These are phyloP conservation scores for Lophiostoma macrostomum DNA, from an alignment of 495 filamentous ascomycete genomes.

Conservation along the genomic window DNA sequence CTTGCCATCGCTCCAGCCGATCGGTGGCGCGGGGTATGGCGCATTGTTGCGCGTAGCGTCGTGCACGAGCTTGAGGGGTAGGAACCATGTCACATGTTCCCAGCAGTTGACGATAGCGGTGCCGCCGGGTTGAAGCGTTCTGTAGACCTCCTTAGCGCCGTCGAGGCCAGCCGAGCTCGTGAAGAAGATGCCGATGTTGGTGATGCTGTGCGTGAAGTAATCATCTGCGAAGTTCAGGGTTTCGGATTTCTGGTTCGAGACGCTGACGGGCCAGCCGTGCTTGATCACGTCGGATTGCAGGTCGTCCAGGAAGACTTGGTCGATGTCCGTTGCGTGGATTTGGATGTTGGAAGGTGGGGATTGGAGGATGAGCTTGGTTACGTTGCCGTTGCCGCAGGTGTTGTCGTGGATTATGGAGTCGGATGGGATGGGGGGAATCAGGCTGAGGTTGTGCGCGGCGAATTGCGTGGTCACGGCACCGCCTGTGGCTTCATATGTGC, in stretches of 20 bases:
- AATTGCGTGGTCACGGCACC: constrained; percentile 9
- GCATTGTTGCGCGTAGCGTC: constrained; percentile 22
- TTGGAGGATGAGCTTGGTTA: constrained; percentile 29
- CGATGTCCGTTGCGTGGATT: constrained; percentile 34
- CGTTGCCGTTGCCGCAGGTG: constrained; percentile 33
- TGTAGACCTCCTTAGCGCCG: constrained; percentile 33
- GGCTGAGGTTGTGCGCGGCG: constrained; percentile 11
- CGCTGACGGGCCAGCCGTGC: constrained; percentile 23
- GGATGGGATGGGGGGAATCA: constrained; percentile 21
- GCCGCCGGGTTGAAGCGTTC: constrained; percentile 35
- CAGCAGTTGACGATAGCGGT: constrained; percentile 31
- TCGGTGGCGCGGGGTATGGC: constrained; percentile 5
- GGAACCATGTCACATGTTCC: constrained; percentile 26
- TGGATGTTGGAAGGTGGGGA: constrained; percentile 19
- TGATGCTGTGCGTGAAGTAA: constrained; percentile 43
- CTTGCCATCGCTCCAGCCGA: constrained; percentile 22
- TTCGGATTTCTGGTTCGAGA: constrained; percentile 7
- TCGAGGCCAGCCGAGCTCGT: constrained; percentile 30
- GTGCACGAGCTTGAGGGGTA: constrained; percentile 23
- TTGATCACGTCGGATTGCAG: constrained; percentile 14
- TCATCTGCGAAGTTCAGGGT: constrained; percentile 24
- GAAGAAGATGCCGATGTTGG: constrained; percentile 35
- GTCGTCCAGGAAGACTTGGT: constrained; percentile 27
- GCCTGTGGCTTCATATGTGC: constrained; percentile 9
- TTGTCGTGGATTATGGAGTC: constrained; percentile 36